A percentile compares a stretch with the other conserved stretches of the same genome.
These are phyloP conservation scores for Rhizopogon salebrosus DNA, from an alignment of 768 basidiomycete species.

Conservation along the genomic window DNA sequence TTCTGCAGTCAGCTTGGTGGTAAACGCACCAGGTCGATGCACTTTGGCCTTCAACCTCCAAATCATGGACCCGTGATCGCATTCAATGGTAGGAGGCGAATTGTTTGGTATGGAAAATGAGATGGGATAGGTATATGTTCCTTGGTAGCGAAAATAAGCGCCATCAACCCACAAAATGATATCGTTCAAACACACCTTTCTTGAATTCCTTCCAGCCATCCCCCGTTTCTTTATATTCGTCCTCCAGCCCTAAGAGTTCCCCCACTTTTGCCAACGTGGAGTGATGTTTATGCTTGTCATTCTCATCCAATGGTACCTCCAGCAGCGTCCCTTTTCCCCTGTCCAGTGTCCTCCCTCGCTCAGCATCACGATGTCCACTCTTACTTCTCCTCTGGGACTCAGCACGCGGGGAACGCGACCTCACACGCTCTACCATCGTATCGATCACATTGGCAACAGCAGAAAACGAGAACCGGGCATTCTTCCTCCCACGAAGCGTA, in stretches of 20 bases:
- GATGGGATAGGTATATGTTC: conserved; percentile 93
- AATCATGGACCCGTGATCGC: conserved; percentile 67
- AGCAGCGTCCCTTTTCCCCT: conserved; percentile 12
- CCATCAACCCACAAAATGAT: neutral
- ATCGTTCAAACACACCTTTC: conserved; percentile 50
- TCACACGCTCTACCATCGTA: conserved; percentile 36
- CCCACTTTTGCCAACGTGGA: neutral
- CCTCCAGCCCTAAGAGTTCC: neutral
- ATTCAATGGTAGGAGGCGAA: conserved; percentile 74
- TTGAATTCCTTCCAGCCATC: conserved; percentile 85
- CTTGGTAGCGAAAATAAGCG: conserved; percentile 32
- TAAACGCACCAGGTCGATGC: conserved; percentile 84
- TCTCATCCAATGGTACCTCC: conserved; percentile 2
- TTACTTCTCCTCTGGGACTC: conserved; percentile 11
- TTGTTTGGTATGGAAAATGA: conserved; percentile 81
- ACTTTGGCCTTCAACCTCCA: conserved; percentile 82
- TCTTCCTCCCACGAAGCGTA: conserved; percentile 21
- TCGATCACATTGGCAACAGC: conserved; percentile 44
- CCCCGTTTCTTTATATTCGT: conserved; percentile 32
- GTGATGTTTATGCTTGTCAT: conserved; percentile 18
- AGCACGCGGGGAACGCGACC: conserved; percentile 36
- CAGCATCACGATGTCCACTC: neutral
- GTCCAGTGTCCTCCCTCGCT: conserved; percentile 29
- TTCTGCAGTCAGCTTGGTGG: conserved; percentile 62
- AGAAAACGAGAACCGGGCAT: conserved; percentile 46